Percentiles rank a stretch among this genome's conserved stretches.
These are phyloP conservation scores for Lunasporangiospora selenospora DNA, from an alignment of 192 early-diverging fungal species.

Conservation along the genomic window DNA sequence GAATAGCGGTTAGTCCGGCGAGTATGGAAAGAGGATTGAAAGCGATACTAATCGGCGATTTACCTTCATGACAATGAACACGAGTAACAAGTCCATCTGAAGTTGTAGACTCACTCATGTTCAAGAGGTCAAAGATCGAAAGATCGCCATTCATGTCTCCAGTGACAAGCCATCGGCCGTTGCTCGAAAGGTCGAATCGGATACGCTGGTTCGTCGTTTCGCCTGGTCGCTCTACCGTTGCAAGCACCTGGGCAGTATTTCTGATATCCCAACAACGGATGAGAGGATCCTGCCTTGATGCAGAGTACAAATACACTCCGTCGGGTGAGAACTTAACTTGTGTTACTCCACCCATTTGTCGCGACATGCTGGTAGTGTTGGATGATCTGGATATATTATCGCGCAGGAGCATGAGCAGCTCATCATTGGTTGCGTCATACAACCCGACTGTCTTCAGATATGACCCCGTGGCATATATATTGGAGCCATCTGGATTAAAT, in stretches of 20 bases:
- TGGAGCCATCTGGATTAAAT: slow-evolving; percentile 69
- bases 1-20: slow-evolving; percentile 16
- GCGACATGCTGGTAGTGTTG: not conserved
- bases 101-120: too few relatives aligned
- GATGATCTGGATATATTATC: slow-evolving; percentile 9
- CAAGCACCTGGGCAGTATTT: slow-evolving; percentile 69
- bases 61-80: too few relatives aligned
- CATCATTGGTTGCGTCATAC: slow-evolving; percentile 61
- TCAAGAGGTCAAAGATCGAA: slow-evolving; percentile 47
- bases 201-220: slow-evolving; percentile 75
- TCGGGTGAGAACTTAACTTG: slow-evolving; percentile 74
- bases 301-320: slow-evolving; percentile 69
- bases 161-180: slow-evolving; percentile 63
- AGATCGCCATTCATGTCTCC: slow-evolving; percentile 62
- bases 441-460: slow-evolving; percentile 74
- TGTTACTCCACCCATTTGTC: slow-evolving; percentile 21
- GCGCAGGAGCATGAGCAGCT: slow-evolving; percentile 57
- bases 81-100: too few relatives aligned
- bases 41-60: not conserved
- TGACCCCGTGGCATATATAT: slow-evolving; percentile 77
- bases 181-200: slow-evolving; percentile 69
- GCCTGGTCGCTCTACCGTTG: slow-evolving; percentile 54
- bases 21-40: not conserved
- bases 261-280: slow-evolving; percentile 85
- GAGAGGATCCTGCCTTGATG: slow-evolving; percentile 61